Base-by-base conservation (phyloP, 2,329 filamentous ascomycete genomes). In the Geoglossum cookeanum region DNA sequence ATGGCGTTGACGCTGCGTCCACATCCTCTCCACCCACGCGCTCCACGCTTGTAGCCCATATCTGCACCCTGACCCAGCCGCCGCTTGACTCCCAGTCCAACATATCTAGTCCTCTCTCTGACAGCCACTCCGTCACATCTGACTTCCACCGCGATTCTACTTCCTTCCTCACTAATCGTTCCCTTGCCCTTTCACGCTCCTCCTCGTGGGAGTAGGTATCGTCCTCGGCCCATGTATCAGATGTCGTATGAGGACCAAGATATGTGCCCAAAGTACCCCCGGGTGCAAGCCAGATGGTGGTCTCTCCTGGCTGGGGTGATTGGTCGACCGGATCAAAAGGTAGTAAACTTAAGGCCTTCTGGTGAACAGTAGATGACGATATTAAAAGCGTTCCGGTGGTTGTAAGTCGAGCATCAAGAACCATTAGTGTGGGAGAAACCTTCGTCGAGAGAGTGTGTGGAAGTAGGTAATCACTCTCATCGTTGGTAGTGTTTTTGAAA, bases 331-430 rank as follows among this genome's bases (percentile, higher is more conserved):
- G 45, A 44, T 33, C 49, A 15, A 37, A 33, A 9, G 35, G 27
- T 30, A 58, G 7, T 9, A 58, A 49, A 33, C 32, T 30, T 53
- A 53, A 9, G 5, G 49, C 49, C 27, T 8, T 37, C 47, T 55
- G n/a, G 27, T 29, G 52, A 58, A 29, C 56, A 8, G 49, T 55
- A 15, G 27, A 42, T 37, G 56, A 44, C 1, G 53, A n/a, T 45
- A 58, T 47, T n/a, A 57, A 9, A 27, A 58, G 39, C 29, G 57
- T 57, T 30, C 57, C 57, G 27, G 51, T 58, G 2, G 57, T 51
- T n/a, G 57, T 58, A 9, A 58, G 52, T 58, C 57, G 55, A 29
- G 37, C 53, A 27, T 58, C 57, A n/a, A 58, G 44, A 9, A 56
- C 49, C 33, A 55, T 51, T 22, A 58, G 37, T 6, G 53, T 57